Percentiles rank a stretch among this genome's conserved stretches.
Conservation (phyloP, 192 early-diverging fungal species). For the Paraglomus occultum region DNA sequence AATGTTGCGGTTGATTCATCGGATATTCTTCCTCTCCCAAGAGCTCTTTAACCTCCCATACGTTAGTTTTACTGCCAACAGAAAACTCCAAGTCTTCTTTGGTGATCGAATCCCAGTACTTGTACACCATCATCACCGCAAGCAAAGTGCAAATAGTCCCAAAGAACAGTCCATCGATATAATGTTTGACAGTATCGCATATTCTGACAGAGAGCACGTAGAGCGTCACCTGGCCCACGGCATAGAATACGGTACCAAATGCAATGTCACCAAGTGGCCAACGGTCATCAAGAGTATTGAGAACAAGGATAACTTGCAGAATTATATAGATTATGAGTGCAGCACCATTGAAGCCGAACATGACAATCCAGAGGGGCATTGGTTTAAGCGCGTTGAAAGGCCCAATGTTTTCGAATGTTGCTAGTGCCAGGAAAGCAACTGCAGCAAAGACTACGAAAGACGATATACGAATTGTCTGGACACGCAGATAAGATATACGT, state of each 20-base stretch:
- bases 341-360: slow-evolving; percentile 70
- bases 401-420: slow-evolving; percentile 61
- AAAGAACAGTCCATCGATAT: slow-evolving; percentile 92
- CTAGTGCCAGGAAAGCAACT: slow-evolving; percentile 64
- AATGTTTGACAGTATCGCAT: slow-evolving; percentile 79
- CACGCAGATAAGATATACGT: neutral
- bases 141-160: slow-evolving; percentile 73
- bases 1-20: slow-evolving; percentile 6
- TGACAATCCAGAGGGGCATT: slow-evolving; percentile 66
- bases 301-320: slow-evolving; percentile 80
- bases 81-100: slow-evolving; percentile 91
- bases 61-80: slow-evolving; percentile 78
- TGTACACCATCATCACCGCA: slow-evolving; percentile 94
- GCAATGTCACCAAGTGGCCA: slow-evolving; percentile 86
- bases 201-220: slow-evolving; percentile 68
- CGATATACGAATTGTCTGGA: slow-evolving; percentile 73
- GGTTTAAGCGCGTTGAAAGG: slow-evolving; percentile 56
- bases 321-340: slow-evolving; percentile 75
- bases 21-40: slow-evolving; percentile 53
- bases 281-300: slow-evolving; percentile 80
- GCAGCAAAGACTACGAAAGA: slow-evolving; percentile 67
- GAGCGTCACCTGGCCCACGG: slow-evolving; percentile 67
- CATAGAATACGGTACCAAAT: slow-evolving; percentile 76
- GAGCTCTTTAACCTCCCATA: slow-evolving; percentile 80
- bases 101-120: slow-evolving; percentile 92